Base-by-base conservation (phyloP, 2,329 filamentous ascomycete species). In the Fusarium luffae region DNA sequence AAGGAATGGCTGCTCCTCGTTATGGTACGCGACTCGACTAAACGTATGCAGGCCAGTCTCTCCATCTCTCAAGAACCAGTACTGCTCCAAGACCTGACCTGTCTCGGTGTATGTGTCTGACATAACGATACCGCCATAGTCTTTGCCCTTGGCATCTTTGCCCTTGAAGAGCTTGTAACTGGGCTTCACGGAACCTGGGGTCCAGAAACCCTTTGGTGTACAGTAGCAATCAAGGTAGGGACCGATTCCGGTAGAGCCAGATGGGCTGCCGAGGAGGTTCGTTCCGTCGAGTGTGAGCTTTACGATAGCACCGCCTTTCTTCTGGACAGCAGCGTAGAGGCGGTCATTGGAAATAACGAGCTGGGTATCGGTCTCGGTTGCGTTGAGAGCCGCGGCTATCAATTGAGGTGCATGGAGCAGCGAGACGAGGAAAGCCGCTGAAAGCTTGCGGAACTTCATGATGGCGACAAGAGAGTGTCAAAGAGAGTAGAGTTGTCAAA, bases 191-290 rank as follows among this genome's bases (percentile, higher is more conserved):
- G 79, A 79, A 0, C 87, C 88, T 0, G 88, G 86, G 0, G 87
- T 90, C 78, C 87, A 90, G 71, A 85, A 85, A 0, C 88, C 88
- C 0, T 81, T 82, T 2, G 87, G 86, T 0, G 82, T 86, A 73
- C 88, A 90, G 76, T 90, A 88, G 74, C 88, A 90, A 75, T 90
- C 88, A 8, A 90, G 83, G 71, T 90, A 89, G 3, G 87, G 85
- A 0, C 86, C 85, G 27, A 84, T 81, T 4, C 87, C 87, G 7
- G 78, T 78, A 14, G 64, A 66, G 4, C 75, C 75, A 11, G 73
- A 76, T 18, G 65, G 64, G 27, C 70, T 74, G 11, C 87, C 86
- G 2, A 89, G 82, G 3, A 90, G 80, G 66, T 89, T 84, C 51
- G 79, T 76, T 27, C 77, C 78, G 43, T 82, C 80, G 23, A 82